Percentiles rank a stretch among this genome's conserved stretches.
Conservation (phyloP, 2,329 filamentous ascomycete species). For the Falciphora oryzae region DNA sequence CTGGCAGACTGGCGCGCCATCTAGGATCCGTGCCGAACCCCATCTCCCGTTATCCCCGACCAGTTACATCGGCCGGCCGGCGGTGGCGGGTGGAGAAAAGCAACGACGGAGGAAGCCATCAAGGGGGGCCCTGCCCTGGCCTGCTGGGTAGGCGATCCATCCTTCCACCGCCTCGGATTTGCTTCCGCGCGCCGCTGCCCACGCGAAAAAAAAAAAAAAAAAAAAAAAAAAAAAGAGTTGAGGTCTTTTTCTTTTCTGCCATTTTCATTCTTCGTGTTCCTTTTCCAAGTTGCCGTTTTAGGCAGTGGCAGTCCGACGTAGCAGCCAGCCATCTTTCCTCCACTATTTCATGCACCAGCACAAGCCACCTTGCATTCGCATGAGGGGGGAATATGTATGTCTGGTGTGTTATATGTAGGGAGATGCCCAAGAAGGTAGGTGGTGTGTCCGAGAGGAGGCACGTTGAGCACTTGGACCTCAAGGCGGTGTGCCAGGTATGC, state of each 20-base stretch:
- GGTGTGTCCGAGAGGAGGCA: too few relatives aligned
- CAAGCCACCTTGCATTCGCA: not conserved
- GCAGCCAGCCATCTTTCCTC: not conserved
- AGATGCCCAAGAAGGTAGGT: not conserved
- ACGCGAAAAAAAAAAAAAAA: too few relatives aligned
- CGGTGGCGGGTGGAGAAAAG: not conserved
- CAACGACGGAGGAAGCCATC: not conserved
- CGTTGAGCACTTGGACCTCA: too few relatives aligned
- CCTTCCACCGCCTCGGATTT: not conserved
- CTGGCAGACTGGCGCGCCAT: not conserved
- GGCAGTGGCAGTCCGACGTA: not conserved
- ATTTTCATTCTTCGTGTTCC: not conserved
- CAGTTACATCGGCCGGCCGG: not conserved
- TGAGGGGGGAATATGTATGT: not conserved
- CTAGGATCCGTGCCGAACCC: not conserved
- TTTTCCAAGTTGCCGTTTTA: not conserved
- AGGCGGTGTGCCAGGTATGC: not conserved
- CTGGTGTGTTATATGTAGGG: not conserved
- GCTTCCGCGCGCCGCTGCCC: not conserved
- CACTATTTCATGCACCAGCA: not conserved
- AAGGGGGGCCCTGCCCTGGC: not conserved
- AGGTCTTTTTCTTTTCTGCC: too few relatives aligned
- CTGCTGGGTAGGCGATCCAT: not conserved
- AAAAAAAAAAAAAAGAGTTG: too few relatives aligned
- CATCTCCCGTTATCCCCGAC: not conserved